Evolutionary conservation across 2,329 filamentous ascomycete species (phyloP), one percentile per base, ranked within the genome.

Genomic region (Pestalotiopsis fici): DNA sequence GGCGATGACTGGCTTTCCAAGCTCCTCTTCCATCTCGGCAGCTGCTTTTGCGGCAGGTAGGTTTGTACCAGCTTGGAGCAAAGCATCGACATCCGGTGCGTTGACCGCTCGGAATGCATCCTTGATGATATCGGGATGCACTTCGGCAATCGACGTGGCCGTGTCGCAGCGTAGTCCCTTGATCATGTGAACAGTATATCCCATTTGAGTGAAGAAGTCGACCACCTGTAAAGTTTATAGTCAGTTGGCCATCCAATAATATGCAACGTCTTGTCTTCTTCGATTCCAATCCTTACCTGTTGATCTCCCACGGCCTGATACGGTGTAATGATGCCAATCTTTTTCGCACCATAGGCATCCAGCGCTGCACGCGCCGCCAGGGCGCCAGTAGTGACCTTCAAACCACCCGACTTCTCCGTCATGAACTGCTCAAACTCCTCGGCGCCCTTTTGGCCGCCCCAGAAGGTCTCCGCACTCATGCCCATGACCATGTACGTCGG

Each of bases 1-100:
- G 23, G 77, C 76, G 50, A 78, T 69, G 39, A 79, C 72, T 9
- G 73, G 67, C 60, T 75, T 74, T 11, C 72, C 73, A 18, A 75
- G 63, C 63, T 75, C 74, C 21, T 43, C 56, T 68, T 79, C 77
- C 65, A 78, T 66, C 63, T 76, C 73, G 18, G 72, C 74, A 6
- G 73, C 74, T 9, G 75, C 71, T 43, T 66, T 66, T 23, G 75
- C 74, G 11, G 72, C 75, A 9, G 77, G 73, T 70, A 76, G 73
- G 68, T 79, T 78, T 13, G 77, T 79, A 61, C 77, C 77, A 13
- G 75, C 75, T 43, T 76, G 73, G 62, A 78, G 69, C 54, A 78
- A 71, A 25, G 75, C 73, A 43, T 78, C 71, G 2, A 72, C 73
- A 61, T 73, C 71, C 12, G 69, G 67, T 4, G 67, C 69, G 68